A percentile compares a stretch with the other conserved stretches of the same genome.
Evolutionary conservation across 139 green algal species (phyloP).

Genomic region (Chlamydomonas schloesseri): DNA sequence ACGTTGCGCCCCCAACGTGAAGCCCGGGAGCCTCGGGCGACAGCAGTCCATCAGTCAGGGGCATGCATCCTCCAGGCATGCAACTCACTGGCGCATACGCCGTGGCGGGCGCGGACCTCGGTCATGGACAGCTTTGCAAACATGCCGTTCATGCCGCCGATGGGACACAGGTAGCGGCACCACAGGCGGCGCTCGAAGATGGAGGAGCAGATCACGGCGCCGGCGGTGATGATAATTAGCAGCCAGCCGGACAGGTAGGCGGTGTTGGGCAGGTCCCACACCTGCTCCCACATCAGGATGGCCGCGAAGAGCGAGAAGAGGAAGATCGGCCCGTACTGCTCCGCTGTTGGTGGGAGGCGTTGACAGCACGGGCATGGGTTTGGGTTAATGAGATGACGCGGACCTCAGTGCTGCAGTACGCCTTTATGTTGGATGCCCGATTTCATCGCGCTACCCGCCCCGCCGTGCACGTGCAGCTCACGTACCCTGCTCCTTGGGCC

Average conservation of each 20-base stretch:
- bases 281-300: slow-evolving; percentile 83
- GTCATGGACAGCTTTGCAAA: slow-evolving; percentile 89
- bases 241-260: slow-evolving; percentile 82
- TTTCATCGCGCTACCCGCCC: too few species aligned
- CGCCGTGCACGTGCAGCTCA: too few species aligned
- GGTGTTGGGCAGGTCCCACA: slow-evolving; percentile 85
- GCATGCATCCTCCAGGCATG: neutral
- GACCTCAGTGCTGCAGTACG: too few species aligned
- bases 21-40: too few species aligned
- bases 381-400: too few species aligned
- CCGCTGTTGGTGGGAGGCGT: too few species aligned
- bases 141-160: slow-evolving; percentile 91
- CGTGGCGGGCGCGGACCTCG: slow-evolving; percentile 82
- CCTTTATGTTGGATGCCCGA: too few species aligned
- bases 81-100: slow-evolving; percentile 80
- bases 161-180: slow-evolving; percentile 84
- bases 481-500: slow-evolving; percentile 68
- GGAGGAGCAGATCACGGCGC: slow-evolving; percentile 74
- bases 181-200: slow-evolving; percentile 84
- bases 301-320: slow-evolving; percentile 79
- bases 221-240: slow-evolving; percentile 88
- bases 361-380: neutral
- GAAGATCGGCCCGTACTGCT: slow-evolving; percentile 76
- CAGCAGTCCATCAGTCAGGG: too few species aligned
- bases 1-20: too few species aligned